A percentile compares a stretch with the other conserved stretches of the same genome.
These are phyloP conservation scores for Rhodocollybia butyracea DNA, from an alignment of 768 basidiomycete species.

Conservation along the genomic window DNA sequence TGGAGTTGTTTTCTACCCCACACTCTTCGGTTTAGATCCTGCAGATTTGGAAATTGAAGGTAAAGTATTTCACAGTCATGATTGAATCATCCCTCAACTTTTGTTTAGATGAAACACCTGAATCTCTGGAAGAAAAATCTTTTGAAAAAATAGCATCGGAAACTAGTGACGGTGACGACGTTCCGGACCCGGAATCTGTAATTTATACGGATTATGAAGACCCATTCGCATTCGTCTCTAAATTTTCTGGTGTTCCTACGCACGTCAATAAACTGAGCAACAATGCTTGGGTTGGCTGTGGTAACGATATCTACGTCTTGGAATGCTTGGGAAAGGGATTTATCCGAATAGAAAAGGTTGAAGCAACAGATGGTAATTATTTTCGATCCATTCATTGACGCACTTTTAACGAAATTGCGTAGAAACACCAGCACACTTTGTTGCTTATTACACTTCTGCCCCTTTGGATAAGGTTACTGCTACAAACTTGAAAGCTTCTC, in stretches of 20 bases:
- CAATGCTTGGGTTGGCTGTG: conserved; percentile 80
- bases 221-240: conserved; percentile 57
- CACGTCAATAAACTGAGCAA: conserved; percentile 52
- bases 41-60: conserved; percentile 59
- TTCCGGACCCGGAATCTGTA: conserved; percentile 59
- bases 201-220: conserved; percentile 77
- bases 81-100: conserved; percentile 5
- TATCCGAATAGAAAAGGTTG: conserved; percentile 54
- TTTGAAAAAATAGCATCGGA: conserved; percentile 21
- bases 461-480: conserved; percentile 44
- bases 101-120: conserved; percentile 46
- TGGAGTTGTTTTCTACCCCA: conserved; percentile 77
- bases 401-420: not conserved
- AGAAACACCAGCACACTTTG: conserved; percentile 35
- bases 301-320: conserved; percentile 65
- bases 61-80: conserved; percentile 19
- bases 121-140: conserved; percentile 43
- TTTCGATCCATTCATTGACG: not conserved
- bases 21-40: conserved; percentile 84
- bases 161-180: conserved; percentile 23
- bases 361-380: conserved; percentile 32
- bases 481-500: conserved; percentile 42
- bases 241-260: conserved; percentile 45
- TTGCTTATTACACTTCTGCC: conserved; percentile 54
- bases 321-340: conserved; percentile 72